These are phyloP conservation scores for Aspergillus tanneri DNA, from an alignment of 2,329 filamentous ascomycete genomes.

Conservation along the genomic window DNA sequence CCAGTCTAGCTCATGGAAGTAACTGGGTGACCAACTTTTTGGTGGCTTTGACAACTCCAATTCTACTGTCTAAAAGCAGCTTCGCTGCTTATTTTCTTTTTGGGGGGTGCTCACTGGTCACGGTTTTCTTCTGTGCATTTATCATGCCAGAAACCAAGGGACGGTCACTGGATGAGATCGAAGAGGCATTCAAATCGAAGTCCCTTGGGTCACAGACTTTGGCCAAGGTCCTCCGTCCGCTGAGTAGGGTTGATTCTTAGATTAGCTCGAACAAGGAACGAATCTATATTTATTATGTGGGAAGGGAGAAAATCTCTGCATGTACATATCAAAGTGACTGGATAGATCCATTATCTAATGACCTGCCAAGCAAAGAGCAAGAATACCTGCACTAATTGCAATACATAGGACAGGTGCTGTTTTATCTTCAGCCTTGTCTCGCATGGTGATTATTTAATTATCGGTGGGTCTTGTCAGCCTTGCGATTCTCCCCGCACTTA, in stretches of 20 bases:
- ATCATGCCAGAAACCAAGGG: slow-evolving; percentile 56
- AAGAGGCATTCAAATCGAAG: slow-evolving; percentile 45
- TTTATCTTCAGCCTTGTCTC: too few species aligned
- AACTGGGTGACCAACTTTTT: slow-evolving; percentile 37
- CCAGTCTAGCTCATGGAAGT: slow-evolving; percentile 50
- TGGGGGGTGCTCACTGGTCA: slow-evolving; percentile 41
- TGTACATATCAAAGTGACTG: too few species aligned
- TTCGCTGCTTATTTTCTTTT: slow-evolving; percentile 51
- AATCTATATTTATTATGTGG: too few species aligned
- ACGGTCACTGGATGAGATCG: slow-evolving; percentile 50
- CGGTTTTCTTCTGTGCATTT: slow-evolving; percentile 39
- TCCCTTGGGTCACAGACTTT: slow-evolving; percentile 7
- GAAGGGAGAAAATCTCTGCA: too few species aligned
- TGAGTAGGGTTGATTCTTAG: not conserved
- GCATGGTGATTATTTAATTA: too few species aligned
- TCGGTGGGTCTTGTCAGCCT: too few species aligned
- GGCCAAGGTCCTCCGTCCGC: not conserved
- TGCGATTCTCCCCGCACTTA: too few species aligned
- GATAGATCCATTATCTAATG: too few species aligned
- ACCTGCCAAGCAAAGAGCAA: too few species aligned
- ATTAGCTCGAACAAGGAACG: too few species aligned
- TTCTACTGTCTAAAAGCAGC: slow-evolving; percentile 44
- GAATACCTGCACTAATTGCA: too few species aligned
- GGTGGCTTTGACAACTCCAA: slow-evolving; percentile 47
- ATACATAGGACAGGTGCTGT: too few species aligned